Evolutionary conservation across 108 stramenopile species (phyloP), one percentile per base, ranked within the genome.

Genomic region (Cylindrotheca closterium): DNA sequence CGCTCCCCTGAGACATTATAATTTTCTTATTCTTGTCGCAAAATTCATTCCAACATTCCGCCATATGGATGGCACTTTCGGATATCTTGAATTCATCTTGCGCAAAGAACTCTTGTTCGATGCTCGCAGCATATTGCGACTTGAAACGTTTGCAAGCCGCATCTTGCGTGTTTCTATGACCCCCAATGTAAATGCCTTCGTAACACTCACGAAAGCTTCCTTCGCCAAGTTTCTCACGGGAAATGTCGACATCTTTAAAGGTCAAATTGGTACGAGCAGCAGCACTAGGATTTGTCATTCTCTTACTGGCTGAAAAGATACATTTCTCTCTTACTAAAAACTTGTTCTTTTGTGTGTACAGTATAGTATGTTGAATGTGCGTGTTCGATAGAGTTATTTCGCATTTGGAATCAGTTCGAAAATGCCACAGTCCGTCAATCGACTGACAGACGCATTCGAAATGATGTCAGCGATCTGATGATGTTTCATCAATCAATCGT

Each of bases 121-220:
- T 45, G n/a, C n/a, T n/a, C 10, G 10, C 71, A 1, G 49, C 2
- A 49, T 53, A 85, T 28, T 71, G 24, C 7, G 29, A 17, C 47
- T 82, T 81, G 75, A 85, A 85, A n/a, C 69, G 71, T 55, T 85
- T 85, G 58, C 78, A 79, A 1, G 74, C 80, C 0, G 80, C 80
- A 30, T 77, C 80, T 45, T 85, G 84, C n/a, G 48, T 51, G 58
- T 85, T 85, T 37, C 84, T 78, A 57, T 85, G 81, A 2, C 84
- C 84, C 28, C 84, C 75, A 7, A 85, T 33, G 61, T 80, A 85
- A 0, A 78, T 85, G 18, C 80, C 84, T 3, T 58, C 71, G 24
- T 67, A 68, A 12, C 69, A 73, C 8, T 50, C 55, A 4, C 84
- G 84, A 54, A 85, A 85, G 18, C 61, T 34, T 10, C 80, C 84